These are phyloP conservation scores for Delphinella strobiligena DNA, from an alignment of 2,329 filamentous ascomycete genomes.

Conservation along the genomic window DNA sequence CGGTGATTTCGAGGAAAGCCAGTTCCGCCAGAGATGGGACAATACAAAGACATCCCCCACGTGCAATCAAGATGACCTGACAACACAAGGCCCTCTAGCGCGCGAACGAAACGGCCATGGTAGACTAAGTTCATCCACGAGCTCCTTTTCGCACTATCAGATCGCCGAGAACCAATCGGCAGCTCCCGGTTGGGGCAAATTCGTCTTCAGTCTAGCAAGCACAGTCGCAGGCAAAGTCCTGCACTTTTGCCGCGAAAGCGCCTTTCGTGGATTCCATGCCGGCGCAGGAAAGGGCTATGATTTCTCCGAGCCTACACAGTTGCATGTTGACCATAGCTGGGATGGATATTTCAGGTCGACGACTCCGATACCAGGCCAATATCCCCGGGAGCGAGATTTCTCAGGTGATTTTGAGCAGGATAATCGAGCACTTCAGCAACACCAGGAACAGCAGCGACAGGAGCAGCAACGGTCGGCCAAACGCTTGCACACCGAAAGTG, in stretches of 20 bases:
- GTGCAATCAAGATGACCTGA: conserved; percentile 2
- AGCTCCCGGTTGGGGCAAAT: conserved; percentile 39
- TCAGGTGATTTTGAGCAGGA: conserved; percentile 31
- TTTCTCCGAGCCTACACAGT: conserved; percentile 26
- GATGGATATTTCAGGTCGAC: conserved; percentile 13
- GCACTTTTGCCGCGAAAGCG: conserved; percentile 60
- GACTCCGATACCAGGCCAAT: conserved; percentile 42
- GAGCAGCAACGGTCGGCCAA: conserved; percentile 27
- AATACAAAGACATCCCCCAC: background rate
- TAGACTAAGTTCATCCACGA: conserved; percentile 7
- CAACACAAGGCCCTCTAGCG: conserved; percentile 16
- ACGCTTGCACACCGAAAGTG: conserved; percentile 34
- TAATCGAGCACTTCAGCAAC: conserved; percentile 22
- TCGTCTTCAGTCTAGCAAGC: conserved; percentile 51
- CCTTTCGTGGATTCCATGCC: conserved; percentile 76
- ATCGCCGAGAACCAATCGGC: background rate
- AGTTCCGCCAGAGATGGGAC: conserved; percentile 21
- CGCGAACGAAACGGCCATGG: conserved; percentile 22
- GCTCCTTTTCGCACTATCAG: conserved; percentile 12
- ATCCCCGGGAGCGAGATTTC: conserved; percentile 38
- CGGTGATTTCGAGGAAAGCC: conserved; percentile 4
- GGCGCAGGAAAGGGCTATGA: conserved; percentile 66
- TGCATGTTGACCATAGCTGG: conserved; percentile 7
- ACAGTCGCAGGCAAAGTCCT: conserved; percentile 66
- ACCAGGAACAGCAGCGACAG: too few species aligned